Percentiles rank a stretch among this genome's conserved stretches.
These are phyloP conservation scores for Phaeosphaeriaceae sp. DNA, from an alignment of 2,329 filamentous ascomycete genomes.

Conservation along the genomic window DNA sequence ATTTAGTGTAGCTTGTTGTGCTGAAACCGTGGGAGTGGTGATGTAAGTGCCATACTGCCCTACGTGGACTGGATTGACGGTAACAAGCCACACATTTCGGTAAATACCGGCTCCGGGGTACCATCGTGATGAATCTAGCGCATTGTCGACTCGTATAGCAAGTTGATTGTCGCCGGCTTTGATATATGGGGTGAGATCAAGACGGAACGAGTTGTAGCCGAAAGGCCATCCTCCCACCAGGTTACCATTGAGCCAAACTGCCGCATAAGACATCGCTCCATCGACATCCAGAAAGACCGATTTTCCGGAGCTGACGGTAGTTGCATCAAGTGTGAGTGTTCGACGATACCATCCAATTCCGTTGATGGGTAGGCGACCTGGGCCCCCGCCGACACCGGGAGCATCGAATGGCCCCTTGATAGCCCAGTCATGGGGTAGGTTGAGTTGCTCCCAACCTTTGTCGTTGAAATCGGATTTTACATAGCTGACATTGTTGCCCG, in stretches of 20 bases:
- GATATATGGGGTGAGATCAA: constrained; percentile 57
- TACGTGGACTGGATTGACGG: constrained; percentile 54
- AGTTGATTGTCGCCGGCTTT: constrained; percentile 50
- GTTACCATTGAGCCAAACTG: constrained; percentile 60
- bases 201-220: constrained; percentile 59
- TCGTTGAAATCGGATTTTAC: constrained; percentile 50
- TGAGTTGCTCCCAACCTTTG: constrained; percentile 50
- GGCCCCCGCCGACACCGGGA: constrained; percentile 46
- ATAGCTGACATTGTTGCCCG: constrained; percentile 40
- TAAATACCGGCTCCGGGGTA: constrained; percentile 63
- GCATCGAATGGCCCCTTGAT: constrained; percentile 54
- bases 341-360: constrained; percentile 62
- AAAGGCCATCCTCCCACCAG: constrained; percentile 61
- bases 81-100: constrained; percentile 62
- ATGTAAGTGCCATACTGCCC: constrained; percentile 58
- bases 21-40: constrained; percentile 55
- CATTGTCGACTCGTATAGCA: constrained; percentile 61
- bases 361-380: constrained; percentile 57
- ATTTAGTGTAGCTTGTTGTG: constrained; percentile 54
- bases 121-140: constrained; percentile 58
- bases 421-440: constrained; percentile 59
- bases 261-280: constrained; percentile 60
- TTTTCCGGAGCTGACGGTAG: constrained; percentile 43
- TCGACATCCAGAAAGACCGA: constrained; percentile 57
- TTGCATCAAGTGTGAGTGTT: constrained; percentile 41